Base-by-base conservation (phyloP, 2,329 filamentous ascomycete genomes). In the Trichoderma atroviride region DNA sequence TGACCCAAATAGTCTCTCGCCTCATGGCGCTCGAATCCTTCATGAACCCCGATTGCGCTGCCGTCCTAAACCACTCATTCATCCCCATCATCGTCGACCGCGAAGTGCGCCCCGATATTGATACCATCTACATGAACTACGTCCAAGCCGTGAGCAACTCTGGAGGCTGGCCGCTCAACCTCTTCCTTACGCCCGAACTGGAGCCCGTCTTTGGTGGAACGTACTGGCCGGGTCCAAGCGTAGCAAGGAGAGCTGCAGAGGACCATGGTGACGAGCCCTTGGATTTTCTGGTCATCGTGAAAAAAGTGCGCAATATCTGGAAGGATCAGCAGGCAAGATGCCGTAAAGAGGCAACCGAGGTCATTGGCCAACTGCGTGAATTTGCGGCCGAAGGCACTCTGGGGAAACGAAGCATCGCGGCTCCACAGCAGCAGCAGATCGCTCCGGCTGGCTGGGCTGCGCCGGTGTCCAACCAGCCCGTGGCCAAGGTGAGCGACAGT, bases 51-150 rank as follows among this genome's bases (percentile, higher is more conserved):
- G 89, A 93, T 72, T 90, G 97, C 71, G 94, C 96, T 19, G 82
- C 88, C 29, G 85, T 97, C 69, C 85, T 99, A 43, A 99, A 98
- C 82, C 85, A 90, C 71, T 88, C 89, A 69, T 99, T 98, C 79
- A 89, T 99, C 56, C 95, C 96, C 4, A 89, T 98, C 78, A 92
- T 97, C 75, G 88, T 98, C 76, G 96, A 99, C 80, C 89, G 94
- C 70, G 96, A 99, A 80, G 93, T 97, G 80, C 89, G 95, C 31
- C 95, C 95, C 10, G 94, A 98, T 77, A 89, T 98, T 72, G 96
- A 99, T 77, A 90, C 92, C 71, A 94, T 98, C 73, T 98, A 98
- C 79, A 97, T 97, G 93, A 97, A 97, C 82, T 99, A 97, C 79
- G 91, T 97, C 52, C 94, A 97, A 78, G 95, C 95, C 1, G 95